These are phyloP conservation scores for Trichosporon sp. DNA, from an alignment of 1,284 basidiomycete genomes.

Conservation along the genomic window DNA sequence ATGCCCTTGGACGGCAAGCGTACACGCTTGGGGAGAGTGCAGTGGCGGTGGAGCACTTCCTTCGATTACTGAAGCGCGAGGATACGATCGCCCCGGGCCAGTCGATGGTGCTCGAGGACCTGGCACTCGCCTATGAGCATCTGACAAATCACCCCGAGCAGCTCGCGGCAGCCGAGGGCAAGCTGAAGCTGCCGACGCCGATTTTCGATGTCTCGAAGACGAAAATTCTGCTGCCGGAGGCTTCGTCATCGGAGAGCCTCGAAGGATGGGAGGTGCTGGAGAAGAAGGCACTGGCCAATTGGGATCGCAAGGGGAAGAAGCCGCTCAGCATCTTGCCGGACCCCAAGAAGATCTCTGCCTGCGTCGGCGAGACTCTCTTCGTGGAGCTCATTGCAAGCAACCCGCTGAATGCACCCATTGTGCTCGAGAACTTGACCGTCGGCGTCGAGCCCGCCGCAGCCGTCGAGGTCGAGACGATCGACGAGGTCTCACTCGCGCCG, in stretches of 20 bases:
- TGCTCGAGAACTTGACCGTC: conserved; percentile 26
- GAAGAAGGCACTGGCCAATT: conserved; percentile 24
- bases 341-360: conserved; percentile 23
- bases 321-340: conserved; percentile 32
- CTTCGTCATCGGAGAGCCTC: neutral
- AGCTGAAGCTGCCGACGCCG: conserved; percentile 35
- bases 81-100: conserved; percentile 38
- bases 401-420: conserved; percentile 47
- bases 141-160: conserved; percentile 31
- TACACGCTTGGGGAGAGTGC: conserved; percentile 52
- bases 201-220: conserved; percentile 37
- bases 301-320: conserved; percentile 43
- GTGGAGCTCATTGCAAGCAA: conserved; percentile 49
- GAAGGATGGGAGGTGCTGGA: conserved; percentile 31
- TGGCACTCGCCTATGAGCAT: conserved; percentile 51
- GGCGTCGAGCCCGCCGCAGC: conserved; percentile 16
- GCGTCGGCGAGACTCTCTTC: conserved; percentile 36
- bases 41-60: conserved; percentile 50
- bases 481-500: conserved; percentile 41
- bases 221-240: conserved; percentile 22
- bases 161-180: conserved; percentile 24
- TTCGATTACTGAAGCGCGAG: conserved; percentile 42
- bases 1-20: conserved; percentile 52
- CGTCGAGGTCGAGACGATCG: conserved; percentile 23
- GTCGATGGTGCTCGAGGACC: conserved; percentile 49